Conservation (phyloP, 2,329 filamentous ascomycete genomes). For the Talaromyces amestolkiae region DNA sequence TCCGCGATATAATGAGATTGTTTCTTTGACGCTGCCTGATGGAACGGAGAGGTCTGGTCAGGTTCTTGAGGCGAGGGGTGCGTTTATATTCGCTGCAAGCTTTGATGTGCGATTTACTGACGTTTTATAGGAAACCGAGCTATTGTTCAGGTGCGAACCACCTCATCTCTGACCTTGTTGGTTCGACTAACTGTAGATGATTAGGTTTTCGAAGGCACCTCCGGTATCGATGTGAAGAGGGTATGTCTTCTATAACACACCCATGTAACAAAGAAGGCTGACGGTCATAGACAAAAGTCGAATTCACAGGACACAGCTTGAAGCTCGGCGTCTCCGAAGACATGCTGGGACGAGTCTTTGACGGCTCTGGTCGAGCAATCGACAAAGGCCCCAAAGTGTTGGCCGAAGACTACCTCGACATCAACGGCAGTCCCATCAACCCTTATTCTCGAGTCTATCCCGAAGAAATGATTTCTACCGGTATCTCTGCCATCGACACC, state of each 20-base stretch:
- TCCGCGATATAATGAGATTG: slow-evolving; percentile 96
- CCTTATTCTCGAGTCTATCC: slow-evolving; percentile 97
- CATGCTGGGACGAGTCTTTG: slow-evolving; percentile 98
- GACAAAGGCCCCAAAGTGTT: slow-evolving; percentile 98
- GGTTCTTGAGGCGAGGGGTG: slow-evolving; percentile 83
- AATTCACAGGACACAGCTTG: slow-evolving; percentile 94
- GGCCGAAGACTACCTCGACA: slow-evolving; percentile 96
- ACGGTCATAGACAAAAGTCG: slow-evolving; percentile 75
- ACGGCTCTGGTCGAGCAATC: slow-evolving; percentile 95
- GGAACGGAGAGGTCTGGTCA: slow-evolving; percentile 90
- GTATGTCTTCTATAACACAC: slow-evolving; percentile 45
- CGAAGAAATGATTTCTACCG: slow-evolving; percentile 99
- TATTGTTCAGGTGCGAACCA: slow-evolving; percentile 75
- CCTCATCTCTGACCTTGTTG: neutral
- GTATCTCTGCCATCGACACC: slow-evolving; percentile 98
- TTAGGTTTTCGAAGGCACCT: slow-evolving; percentile 94
- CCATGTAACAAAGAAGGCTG: slow-evolving; percentile 15
- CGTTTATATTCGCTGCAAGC: neutral
- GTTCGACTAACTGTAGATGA: neutral
- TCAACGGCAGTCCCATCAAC: slow-evolving; percentile 98
- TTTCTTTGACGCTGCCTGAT: slow-evolving; percentile 92
- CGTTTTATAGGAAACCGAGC: slow-evolving; percentile 72
- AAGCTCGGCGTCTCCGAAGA: slow-evolving; percentile 99
- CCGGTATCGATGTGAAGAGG: slow-evolving; percentile 98
- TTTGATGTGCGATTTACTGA: neutral